phyloP scores from a whole-genome alignment of 2,329 filamentous ascomycete genomes.

The Diplodia sapinea region DNA sequence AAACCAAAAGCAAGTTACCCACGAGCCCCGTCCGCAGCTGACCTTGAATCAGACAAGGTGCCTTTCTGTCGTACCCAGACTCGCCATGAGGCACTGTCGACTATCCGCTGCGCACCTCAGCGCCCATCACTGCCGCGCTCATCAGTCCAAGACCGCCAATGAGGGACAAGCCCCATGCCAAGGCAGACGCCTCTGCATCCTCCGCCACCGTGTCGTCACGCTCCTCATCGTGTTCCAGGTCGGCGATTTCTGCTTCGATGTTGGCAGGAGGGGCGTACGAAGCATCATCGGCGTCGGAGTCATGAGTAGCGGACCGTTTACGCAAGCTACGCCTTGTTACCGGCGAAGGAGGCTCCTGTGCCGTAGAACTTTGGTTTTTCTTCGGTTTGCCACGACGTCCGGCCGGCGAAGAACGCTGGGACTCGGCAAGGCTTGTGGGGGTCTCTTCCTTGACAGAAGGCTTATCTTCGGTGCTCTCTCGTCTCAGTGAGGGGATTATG shows the following conservation, averaged over 20 bases:
- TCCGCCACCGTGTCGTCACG: conserved; percentile 39
- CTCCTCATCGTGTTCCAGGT: conserved; percentile 37
- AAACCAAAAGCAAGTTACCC: conserved; percentile 10
- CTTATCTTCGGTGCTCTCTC: conserved; percentile 34
- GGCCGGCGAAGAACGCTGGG: conserved; percentile 34
- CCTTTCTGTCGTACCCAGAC: not conserved
- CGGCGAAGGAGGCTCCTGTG: conserved; percentile 27
- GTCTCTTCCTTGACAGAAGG: conserved; percentile 34
- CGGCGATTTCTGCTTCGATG: conserved; percentile 17
- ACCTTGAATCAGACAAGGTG: not conserved
- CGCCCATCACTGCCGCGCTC: conserved; percentile 44
- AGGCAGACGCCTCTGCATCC: conserved; percentile 45
- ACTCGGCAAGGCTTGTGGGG: conserved; percentile 30
- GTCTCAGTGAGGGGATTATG: conserved; percentile 36
- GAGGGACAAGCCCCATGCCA: conserved; percentile 44
- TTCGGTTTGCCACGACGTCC: conserved; percentile 41
- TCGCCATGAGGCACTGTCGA: not conserved
- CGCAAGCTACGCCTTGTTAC: conserved; percentile 34
- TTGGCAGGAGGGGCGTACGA: conserved; percentile 20
- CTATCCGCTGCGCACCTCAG: conserved; percentile 39
- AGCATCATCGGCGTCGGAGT: conserved; percentile 27
- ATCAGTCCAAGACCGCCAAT: conserved; percentile 45
- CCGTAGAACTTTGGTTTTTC: conserved; percentile 34
- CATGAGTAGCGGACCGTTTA: conserved; percentile 27
- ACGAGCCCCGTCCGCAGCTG: not conserved